Conservation (phyloP, 495 filamentous ascomycete species). For the Xylaria venustula region DNA sequence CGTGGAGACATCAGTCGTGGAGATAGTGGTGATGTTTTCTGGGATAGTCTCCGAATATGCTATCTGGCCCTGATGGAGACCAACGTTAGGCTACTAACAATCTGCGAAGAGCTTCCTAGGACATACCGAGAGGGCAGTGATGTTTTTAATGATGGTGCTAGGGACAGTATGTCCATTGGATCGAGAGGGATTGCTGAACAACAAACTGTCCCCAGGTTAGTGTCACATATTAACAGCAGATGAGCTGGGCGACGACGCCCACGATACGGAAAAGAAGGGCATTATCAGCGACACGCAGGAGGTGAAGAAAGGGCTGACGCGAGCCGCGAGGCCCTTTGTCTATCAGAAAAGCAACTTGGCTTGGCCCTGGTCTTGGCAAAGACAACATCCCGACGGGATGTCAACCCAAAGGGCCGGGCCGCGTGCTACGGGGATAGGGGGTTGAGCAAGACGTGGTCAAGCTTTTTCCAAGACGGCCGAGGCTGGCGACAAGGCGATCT, state of each 20-base stretch:
- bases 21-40: slow-evolving; percentile 68
- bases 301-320: neutral
- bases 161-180: slow-evolving; percentile 38
- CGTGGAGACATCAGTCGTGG: slow-evolving; percentile 54
- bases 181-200: slow-evolving; percentile 49
- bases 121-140: slow-evolving; percentile 48
- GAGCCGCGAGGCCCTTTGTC: neutral
- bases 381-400: neutral
- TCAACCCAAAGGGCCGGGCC: neutral
- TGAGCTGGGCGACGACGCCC: neutral
- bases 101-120: neutral
- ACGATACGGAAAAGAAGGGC: neutral
- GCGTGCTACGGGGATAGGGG: neutral
- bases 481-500: neutral
- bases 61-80: slow-evolving; percentile 52
- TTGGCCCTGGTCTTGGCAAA: slow-evolving; percentile 8
- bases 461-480: slow-evolving; percentile 4
- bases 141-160: slow-evolving; percentile 47
- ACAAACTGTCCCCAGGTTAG: slow-evolving; percentile 32
- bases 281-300: neutral
- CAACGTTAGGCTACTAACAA: neutral
- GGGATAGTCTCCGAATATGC: slow-evolving; percentile 62
- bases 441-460: neutral
- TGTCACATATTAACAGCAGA: too few relatives aligned
- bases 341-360: neutral